phyloP scores from a whole-genome alignment of 768 basidiomycete species.

The Chalciporus chontae region DNA sequence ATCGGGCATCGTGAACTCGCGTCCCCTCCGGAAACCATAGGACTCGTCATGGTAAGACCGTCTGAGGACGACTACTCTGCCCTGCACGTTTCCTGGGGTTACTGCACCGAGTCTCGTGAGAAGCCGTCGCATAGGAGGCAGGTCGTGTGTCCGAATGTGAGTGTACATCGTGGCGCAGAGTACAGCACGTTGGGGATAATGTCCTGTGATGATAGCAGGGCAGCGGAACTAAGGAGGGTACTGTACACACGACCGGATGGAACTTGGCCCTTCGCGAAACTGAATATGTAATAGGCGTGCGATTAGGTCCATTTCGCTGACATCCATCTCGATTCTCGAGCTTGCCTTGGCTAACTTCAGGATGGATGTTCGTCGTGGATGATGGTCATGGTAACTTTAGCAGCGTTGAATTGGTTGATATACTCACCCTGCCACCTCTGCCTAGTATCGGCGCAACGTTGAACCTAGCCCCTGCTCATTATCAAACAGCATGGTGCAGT shows the following conservation, averaged over 20 bases:
- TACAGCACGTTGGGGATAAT: neutral
- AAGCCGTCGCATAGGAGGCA: constrained; percentile 7
- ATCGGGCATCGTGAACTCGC: constrained; percentile 63
- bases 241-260: too few species aligned
- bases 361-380: neutral
- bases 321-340: too few species aligned
- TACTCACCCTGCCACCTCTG: too few species aligned
- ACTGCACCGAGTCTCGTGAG: constrained; percentile 5
- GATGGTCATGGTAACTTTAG: neutral
- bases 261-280: constrained; percentile 8
- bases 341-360: too few species aligned
- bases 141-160: constrained; percentile 13
- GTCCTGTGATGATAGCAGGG: neutral
- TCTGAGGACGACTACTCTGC: constrained; percentile 21
- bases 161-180: constrained; percentile 14
- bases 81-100: neutral
- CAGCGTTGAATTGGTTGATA: neutral
- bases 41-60: constrained; percentile 72
- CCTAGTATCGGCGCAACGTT: too few species aligned
- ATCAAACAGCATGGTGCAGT: constrained; percentile 12
- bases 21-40: constrained; percentile 69
- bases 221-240: neutral
- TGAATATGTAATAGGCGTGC: neutral
- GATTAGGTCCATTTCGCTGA: neutral
- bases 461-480: neutral